Evolutionary conservation across 2,329 filamentous ascomycete species (phyloP), one percentile per base, ranked within the genome.

Genomic region (Harringtonia lauricola): DNA sequence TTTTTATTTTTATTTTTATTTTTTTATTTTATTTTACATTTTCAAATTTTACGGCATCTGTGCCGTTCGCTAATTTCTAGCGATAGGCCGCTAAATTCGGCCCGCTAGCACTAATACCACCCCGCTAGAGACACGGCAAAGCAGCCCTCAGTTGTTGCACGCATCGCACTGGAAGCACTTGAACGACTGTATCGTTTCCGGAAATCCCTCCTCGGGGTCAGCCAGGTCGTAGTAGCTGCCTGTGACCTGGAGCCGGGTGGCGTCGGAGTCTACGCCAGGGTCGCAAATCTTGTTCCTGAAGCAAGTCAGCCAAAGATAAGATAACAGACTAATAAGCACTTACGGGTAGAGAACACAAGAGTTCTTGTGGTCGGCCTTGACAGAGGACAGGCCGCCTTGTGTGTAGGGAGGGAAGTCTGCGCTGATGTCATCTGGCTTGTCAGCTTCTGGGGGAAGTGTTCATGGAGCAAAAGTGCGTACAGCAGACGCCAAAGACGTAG

Each of bases 161-260:
- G 29, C 18, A 8, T 39, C 26, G 17, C 43, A 45, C 15, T 29
- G 36, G 5, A 35, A 19, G 24, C 43, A 45, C 34, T 36, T 38
- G 36, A 45, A 45, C 12, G 37, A 41, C 29, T 41, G 33, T 9
- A 41, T 30, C 4, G 30, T 17, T 9, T 42, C 43, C 4, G 15
- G 34, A 31, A 41, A 45, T 13, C 43, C 43, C 8, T 29, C 36
- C 21, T 45, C 43, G 3, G 43, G 29, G 8, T 39, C 28, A 8
- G n/a, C 39, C 22, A 45, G 39, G 36, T 45, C 39, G 22, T 45
- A 42, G 28, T 45, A 45, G n/a, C 43, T 42, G 8, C 43, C 39
- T 2, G 22, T 34, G 12, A 45, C 29, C 39, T 29, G 35, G 8
- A 45, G 43, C 3, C 39, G 34, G 7, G 42, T 39, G 8, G n/a